phyloP scores from a whole-genome alignment of 2,329 filamentous ascomycete species.

The Pezicula neosporulosa region DNA sequence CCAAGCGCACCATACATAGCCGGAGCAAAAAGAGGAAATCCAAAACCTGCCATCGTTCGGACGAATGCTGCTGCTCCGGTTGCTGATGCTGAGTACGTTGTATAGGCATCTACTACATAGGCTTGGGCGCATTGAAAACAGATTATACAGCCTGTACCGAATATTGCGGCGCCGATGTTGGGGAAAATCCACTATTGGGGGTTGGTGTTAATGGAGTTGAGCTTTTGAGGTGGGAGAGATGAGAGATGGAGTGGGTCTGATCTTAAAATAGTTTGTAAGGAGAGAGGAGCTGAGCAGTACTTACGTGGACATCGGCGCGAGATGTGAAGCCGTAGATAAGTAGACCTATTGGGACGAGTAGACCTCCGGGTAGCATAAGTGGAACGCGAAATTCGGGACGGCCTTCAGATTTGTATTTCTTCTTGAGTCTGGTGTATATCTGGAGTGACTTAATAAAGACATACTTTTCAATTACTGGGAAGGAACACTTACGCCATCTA shows the following conservation, averaged over 20 bases:
- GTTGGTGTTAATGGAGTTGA: neutral
- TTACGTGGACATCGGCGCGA: conserved; percentile 36
- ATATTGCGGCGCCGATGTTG: conserved; percentile 48
- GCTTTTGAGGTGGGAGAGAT: no score
- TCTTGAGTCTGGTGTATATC: conserved; percentile 3
- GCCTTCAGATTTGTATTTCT: conserved; percentile 12
- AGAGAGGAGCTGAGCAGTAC: neutral
- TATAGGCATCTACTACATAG: conserved; percentile 46
- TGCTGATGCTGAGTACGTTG: conserved; percentile 36
- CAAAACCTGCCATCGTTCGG: conserved; percentile 5
- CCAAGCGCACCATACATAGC: conserved; percentile 17
- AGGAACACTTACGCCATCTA: conserved; percentile 43
- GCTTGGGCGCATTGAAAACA: conserved; percentile 28
- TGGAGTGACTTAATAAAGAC: conserved; percentile 22
- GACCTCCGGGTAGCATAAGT: conserved; percentile 46
- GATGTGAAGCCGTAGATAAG: conserved; percentile 55
- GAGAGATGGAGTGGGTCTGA: neutral
- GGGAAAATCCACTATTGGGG: conserved; percentile 50
- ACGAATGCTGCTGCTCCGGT: conserved; percentile 37
- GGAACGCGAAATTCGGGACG: conserved; percentile 59
- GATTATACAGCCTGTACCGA: conserved; percentile 40
- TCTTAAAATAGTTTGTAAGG: neutral
- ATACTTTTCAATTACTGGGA: conserved; percentile 36
- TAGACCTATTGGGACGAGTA: conserved; percentile 51
- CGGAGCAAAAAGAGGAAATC: conserved; percentile 39